Conservation (phyloP, 2,329 filamentous ascomycete genomes). For the Claviceps citrina region DNA sequence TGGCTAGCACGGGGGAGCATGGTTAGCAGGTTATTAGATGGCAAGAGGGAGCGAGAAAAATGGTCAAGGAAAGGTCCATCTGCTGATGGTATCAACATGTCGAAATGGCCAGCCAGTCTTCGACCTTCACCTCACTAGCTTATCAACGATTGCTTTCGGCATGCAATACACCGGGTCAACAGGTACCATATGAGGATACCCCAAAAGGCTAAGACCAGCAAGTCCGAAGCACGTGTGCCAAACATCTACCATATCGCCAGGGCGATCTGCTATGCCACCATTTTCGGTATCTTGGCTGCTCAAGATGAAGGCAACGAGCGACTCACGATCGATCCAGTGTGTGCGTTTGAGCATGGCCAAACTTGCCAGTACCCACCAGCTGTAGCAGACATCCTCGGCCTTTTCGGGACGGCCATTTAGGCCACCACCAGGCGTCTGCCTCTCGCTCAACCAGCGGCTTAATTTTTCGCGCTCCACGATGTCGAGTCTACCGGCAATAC, state of each 20-base stretch:
- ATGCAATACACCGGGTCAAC: slow-evolving; percentile 84
- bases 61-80: not conserved
- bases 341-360: slow-evolving; percentile 74
- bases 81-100: not conserved
- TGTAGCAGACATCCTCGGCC: slow-evolving; percentile 92
- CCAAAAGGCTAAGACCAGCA: slow-evolving; percentile 72
- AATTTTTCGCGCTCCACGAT: slow-evolving; percentile 69
- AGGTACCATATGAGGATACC: slow-evolving; percentile 58
- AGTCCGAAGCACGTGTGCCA: slow-evolving; percentile 89
- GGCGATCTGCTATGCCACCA: slow-evolving; percentile 79
- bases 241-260: slow-evolving; percentile 90
- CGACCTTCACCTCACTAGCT: slow-evolving; percentile 29
- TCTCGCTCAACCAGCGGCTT: slow-evolving; percentile 81
- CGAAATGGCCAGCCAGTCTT: not conserved
- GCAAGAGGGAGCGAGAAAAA: slow-evolving; percentile 15
- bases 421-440: slow-evolving; percentile 74
- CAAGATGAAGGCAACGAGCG: slow-evolving; percentile 69
- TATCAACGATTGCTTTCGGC: slow-evolving; percentile 51
- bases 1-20: slow-evolving; percentile 32
- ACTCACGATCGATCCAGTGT: slow-evolving; percentile 83
- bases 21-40: slow-evolving; percentile 54
- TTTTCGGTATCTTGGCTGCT: slow-evolving; percentile 71
- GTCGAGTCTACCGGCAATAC: slow-evolving; percentile 70
- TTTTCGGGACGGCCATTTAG: slow-evolving; percentile 93
- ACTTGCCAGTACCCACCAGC: slow-evolving; percentile 95